A percentile compares a stretch with the other conserved stretches of the same genome.
Evolutionary conservation across 805 yeast genomes (phyloP).

Genomic region (Cyberlindnera mycetangii): DNA sequence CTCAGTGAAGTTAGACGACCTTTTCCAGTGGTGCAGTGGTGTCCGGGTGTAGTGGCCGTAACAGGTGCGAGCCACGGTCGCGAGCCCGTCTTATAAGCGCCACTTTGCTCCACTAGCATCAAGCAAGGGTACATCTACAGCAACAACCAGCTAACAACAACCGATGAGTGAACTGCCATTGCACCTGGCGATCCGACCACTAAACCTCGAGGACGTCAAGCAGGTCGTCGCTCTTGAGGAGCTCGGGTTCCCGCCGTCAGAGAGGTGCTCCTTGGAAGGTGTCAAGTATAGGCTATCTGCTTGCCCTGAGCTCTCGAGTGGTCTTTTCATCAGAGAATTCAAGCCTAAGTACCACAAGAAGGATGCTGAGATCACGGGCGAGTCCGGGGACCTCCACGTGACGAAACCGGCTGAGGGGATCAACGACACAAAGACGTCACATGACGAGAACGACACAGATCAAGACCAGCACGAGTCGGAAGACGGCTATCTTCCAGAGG

Average conservation of each 20-base stretch:
- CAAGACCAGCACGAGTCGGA: slow-evolving; percentile 32
- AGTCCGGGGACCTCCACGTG: slow-evolving; percentile 16
- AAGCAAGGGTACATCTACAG: not conserved
- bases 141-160: not conserved
- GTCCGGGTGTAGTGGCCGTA: slow-evolving; percentile 1
- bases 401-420: slow-evolving; percentile 5
- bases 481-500: slow-evolving; percentile 29
- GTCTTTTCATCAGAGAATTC: slow-evolving; percentile 77
- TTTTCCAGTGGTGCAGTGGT: not conserved
- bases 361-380: slow-evolving; percentile 8
- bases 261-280: slow-evolving; percentile 65
- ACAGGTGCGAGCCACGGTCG: not conserved
- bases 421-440: slow-evolving; percentile 13
- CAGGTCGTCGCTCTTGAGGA: slow-evolving; percentile 61
- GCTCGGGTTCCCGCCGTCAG: slow-evolving; percentile 65
- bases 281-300: slow-evolving; percentile 64
- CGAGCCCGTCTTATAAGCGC: not conserved
- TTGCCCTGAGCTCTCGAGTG: slow-evolving; percentile 91
- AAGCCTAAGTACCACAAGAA: slow-evolving; percentile 17
- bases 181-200: slow-evolving; percentile 70
- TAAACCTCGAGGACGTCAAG: slow-evolving; percentile 68
- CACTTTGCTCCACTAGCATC: slow-evolving; percentile 2
- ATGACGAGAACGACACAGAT: slow-evolving; percentile 29
- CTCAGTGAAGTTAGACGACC: no score
- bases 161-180: slow-evolving; percentile 42